Evolutionary conservation across 805 yeast species (phyloP).

Genomic region (Kodamaea laetipori): DNA sequence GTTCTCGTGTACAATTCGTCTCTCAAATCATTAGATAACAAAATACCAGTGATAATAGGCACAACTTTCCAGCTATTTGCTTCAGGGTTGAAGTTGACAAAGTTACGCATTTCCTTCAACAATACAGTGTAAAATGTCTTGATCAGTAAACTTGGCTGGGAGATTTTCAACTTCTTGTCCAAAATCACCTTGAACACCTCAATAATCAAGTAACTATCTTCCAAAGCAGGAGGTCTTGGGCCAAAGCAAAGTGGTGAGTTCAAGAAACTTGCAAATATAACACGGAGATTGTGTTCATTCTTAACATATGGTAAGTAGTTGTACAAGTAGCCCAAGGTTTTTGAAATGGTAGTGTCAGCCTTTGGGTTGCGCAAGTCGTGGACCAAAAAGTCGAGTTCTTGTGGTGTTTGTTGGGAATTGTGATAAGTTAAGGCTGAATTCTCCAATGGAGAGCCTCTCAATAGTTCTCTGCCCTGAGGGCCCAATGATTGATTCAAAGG

Average conservation of each 20-base stretch:
- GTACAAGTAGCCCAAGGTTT: constrained; percentile 48
- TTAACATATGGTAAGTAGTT: constrained; percentile 55
- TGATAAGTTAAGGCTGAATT: background rate
- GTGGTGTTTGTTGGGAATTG: constrained; percentile 22
- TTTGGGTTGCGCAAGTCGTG: constrained; percentile 46
- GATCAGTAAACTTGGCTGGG: constrained; percentile 51
- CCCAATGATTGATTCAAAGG: constrained; percentile 8
- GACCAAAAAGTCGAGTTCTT: constrained; percentile 51
- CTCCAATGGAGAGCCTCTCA: background rate
- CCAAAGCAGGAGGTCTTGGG: constrained; percentile 22
- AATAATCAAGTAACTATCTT: constrained; percentile 39
- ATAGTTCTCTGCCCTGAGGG: constrained; percentile 8
- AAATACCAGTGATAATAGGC: constrained; percentile 50
- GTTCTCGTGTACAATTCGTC: constrained; percentile 33
- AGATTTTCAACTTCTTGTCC: constrained; percentile 47
- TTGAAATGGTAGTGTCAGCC: constrained; percentile 30
- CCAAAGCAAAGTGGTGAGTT: constrained; percentile 43
- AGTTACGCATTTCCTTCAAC: constrained; percentile 35
- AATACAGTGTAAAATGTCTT: constrained; percentile 45
- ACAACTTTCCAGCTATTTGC: constrained; percentile 48
- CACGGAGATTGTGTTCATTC: constrained; percentile 46
- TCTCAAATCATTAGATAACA: constrained; percentile 38
- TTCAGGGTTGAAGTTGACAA: constrained; percentile 28
- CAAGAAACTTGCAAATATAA: constrained; percentile 47
- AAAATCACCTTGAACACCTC: constrained; percentile 51